Evolutionary conservation across 768 basidiomycete genomes (phyloP).

Genomic region (Mycena sanguinolenta): DNA sequence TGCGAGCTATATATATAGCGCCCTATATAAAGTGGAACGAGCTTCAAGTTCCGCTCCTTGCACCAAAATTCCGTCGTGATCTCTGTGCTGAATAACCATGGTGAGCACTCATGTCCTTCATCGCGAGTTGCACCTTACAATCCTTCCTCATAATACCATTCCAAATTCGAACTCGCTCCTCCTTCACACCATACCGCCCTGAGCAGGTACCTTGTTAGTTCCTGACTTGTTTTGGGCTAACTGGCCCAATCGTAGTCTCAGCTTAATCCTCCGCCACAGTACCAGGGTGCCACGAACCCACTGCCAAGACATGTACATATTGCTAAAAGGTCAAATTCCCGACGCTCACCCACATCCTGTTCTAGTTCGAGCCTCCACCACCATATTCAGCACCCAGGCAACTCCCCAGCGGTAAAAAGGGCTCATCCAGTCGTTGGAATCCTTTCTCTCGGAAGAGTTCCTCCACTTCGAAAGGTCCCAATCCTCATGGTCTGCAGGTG

Average conservation of each 20-base stretch:
- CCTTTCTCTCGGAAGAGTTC: slow-evolving; percentile 18
- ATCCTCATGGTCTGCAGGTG: slow-evolving; percentile 22
- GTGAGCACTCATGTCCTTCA: neutral
- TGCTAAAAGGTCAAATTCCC: no score
- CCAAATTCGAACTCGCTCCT: neutral
- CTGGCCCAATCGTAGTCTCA: neutral
- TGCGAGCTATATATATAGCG: slow-evolving; percentile 18
- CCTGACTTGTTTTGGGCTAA: neutral
- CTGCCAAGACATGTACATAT: slow-evolving; percentile 4
- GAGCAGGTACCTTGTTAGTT: neutral
- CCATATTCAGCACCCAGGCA: slow-evolving; percentile 20
- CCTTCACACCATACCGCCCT: neutral
- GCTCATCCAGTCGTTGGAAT: slow-evolving; percentile 4
- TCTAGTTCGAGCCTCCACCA: slow-evolving; percentile 13
- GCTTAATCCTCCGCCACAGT: slow-evolving; percentile 15
- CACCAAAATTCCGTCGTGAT: neutral
- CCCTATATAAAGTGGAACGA: slow-evolving; percentile 18
- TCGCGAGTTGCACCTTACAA: neutral
- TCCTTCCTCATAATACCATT: neutral
- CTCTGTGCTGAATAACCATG: neutral
- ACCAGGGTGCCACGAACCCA: neutral
- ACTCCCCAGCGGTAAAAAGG: slow-evolving; percentile 2
- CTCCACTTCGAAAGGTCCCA: neutral
- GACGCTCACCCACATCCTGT: neutral
- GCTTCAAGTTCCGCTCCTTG: neutral